phyloP scores from a whole-genome alignment of 768 basidiomycete genomes.

The Leccinum incarnatum region DNA sequence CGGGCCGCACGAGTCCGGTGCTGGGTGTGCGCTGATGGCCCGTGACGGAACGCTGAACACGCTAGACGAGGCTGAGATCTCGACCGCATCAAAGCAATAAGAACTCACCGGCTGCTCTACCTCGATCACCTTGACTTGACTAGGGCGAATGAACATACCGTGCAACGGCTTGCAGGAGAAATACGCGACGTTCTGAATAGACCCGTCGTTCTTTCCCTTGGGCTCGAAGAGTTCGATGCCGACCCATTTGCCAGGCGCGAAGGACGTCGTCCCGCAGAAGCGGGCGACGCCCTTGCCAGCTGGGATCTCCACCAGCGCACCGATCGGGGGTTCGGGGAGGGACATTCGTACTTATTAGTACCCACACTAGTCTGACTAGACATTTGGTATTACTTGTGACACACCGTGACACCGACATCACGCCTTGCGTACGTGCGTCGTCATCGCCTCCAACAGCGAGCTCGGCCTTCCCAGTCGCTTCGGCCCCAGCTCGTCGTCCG shows the following conservation, averaged over 20 bases:
- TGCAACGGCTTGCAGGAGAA: constrained; percentile 73
- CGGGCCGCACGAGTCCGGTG: constrained; percentile 39
- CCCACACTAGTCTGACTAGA: neutral
- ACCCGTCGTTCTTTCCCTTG: constrained; percentile 95
- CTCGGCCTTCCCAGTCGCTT: neutral
- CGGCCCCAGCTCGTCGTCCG: constrained; percentile 2
- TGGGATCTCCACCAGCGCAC: constrained; percentile 75
- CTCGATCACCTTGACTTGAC: constrained; percentile 69
- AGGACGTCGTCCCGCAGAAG: constrained; percentile 80
- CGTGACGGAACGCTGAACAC: constrained; percentile 32
- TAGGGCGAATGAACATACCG: constrained; percentile 89
- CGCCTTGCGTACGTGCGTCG: neutral
- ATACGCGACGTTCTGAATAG: constrained; percentile 74
- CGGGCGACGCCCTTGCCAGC: constrained; percentile 83
- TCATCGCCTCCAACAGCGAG: constrained; percentile 11
- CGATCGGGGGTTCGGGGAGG: constrained; percentile 48
- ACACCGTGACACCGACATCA: constrained; percentile 10
- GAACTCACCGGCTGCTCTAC: constrained; percentile 30
- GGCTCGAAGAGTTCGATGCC: constrained; percentile 84
- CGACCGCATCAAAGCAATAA: neutral
- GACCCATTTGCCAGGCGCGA: constrained; percentile 90
- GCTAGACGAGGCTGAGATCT: constrained; percentile 17
- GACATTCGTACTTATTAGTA: constrained; percentile 31
- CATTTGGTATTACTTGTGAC: neutral
- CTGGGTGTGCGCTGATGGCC: constrained; percentile 67